A percentile compares a stretch with the other conserved stretches of the same genome.
These are phyloP conservation scores for Capsicum baccatum DNA, from an alignment of 257 asterid genomes.

Conservation along the genomic window DNA sequence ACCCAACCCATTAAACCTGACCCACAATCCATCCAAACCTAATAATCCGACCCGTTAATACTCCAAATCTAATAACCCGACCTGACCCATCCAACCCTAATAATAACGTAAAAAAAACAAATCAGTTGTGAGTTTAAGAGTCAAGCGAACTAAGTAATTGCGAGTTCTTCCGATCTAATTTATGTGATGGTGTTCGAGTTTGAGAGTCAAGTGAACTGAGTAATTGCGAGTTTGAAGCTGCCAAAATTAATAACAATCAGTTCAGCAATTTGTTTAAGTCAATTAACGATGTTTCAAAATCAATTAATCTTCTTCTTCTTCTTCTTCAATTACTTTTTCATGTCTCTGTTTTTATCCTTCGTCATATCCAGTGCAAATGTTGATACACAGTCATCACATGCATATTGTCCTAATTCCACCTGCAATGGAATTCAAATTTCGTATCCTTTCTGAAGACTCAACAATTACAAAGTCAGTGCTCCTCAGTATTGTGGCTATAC, in stretches of 20 bases:
- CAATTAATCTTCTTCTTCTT: background rate
- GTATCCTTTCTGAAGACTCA: conserved; percentile 38
- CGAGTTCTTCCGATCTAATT: background rate
- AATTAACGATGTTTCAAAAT: background rate
- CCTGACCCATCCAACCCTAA: no score
- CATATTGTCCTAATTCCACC: background rate
- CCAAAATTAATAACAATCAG: background rate
- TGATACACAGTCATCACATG: background rate
- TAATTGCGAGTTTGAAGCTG: background rate
- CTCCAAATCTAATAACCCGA: no score
- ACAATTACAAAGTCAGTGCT: background rate
- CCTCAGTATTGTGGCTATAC: conserved; percentile 39
- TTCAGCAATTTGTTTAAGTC: background rate
- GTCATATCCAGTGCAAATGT: background rate
- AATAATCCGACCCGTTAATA: no score
- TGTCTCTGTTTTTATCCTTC: conserved; percentile 26
- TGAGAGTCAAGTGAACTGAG: background rate
- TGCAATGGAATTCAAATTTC: conserved; percentile 29
- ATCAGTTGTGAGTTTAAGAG: no score
- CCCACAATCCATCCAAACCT: no score
- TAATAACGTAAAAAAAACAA: no score
- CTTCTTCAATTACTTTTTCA: background rate
- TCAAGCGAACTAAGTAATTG: no score
- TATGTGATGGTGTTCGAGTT: background rate
- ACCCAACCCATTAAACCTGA: no score